Conservation (phyloP, 495 filamentous ascomycete genomes). For the Durotheca rogersii region DNA sequence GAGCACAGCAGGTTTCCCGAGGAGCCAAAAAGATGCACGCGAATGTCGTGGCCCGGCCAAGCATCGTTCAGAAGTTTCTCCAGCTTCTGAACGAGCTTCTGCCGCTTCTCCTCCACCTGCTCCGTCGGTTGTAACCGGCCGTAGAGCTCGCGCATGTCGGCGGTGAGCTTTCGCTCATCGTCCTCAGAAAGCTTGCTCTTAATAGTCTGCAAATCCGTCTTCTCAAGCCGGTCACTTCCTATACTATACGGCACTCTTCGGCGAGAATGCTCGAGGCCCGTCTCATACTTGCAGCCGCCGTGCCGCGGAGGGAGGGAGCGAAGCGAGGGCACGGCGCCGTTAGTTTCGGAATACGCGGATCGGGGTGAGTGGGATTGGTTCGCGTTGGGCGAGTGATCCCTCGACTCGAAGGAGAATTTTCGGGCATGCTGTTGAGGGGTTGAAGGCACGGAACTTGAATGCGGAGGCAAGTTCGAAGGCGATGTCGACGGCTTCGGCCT, state of each 20-base stretch:
- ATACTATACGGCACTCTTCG: slow-evolving; percentile 89
- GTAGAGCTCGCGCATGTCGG: slow-evolving; percentile 81
- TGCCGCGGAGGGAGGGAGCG: slow-evolving; percentile 52
- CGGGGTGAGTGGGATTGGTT: slow-evolving; percentile 79
- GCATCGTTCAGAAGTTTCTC: slow-evolving; percentile 81
- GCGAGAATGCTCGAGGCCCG: slow-evolving; percentile 44
- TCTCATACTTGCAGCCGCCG: slow-evolving; percentile 80
- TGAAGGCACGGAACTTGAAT: slow-evolving; percentile 90
- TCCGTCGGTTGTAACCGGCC: slow-evolving; percentile 78
- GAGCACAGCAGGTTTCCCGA: slow-evolving; percentile 95
- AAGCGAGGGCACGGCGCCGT: slow-evolving; percentile 66
- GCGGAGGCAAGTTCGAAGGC: slow-evolving; percentile 41
- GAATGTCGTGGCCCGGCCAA: slow-evolving; percentile 89
- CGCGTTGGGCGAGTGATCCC: slow-evolving; percentile 81
- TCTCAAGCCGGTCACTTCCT: slow-evolving; percentile 72
- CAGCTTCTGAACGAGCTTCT: slow-evolving; percentile 77
- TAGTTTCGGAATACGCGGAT: slow-evolving; percentile 87
- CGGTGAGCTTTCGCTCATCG: slow-evolving; percentile 75
- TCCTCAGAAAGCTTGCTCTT: slow-evolving; percentile 64
- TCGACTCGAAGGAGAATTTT: slow-evolving; percentile 77
- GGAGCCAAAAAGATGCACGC: slow-evolving; percentile 92
- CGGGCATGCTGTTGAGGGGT: slow-evolving; percentile 89
- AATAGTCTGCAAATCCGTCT: slow-evolving; percentile 64
- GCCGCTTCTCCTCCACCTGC: slow-evolving; percentile 73
- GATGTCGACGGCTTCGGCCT: slow-evolving; percentile 39